Percentiles rank a stretch among this genome's conserved stretches.
These are phyloP conservation scores for Poa pratensis DNA, from an alignment of 176 grass and related monocot genomes.

Conservation along the genomic window DNA sequence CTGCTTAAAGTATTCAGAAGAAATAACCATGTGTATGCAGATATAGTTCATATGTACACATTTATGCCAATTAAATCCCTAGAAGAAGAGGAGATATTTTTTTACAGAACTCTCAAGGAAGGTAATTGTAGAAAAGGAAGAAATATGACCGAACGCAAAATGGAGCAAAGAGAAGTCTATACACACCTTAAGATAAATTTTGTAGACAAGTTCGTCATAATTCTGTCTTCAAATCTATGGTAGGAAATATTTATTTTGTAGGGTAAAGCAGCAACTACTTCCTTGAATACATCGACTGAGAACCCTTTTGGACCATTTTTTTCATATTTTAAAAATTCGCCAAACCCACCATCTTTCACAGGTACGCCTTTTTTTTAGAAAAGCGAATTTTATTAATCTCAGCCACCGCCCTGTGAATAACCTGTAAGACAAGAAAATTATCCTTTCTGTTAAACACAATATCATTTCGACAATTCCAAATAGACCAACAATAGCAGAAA, in stretches of 20 bases:
- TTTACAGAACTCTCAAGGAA: not conserved
- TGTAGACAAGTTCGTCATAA: conserved; percentile 63
- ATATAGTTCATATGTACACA: not conserved
- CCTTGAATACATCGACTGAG: conserved; percentile 62
- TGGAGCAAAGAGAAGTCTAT: conserved; percentile 15
- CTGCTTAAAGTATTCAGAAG: not conserved
- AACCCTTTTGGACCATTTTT: conserved; percentile 38
- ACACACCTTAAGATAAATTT: conserved; percentile 69
- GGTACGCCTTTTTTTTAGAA: no score
- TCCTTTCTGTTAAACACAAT: no score
- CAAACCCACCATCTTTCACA: conserved; percentile 56
- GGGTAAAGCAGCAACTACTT: conserved; percentile 41
- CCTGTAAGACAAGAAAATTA: no score
- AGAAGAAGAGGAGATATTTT: not conserved
- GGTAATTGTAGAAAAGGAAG: not conserved
- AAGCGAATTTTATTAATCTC: no score
- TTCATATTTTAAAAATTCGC: conserved; percentile 31
- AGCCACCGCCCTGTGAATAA: no score
- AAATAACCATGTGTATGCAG: not conserved
- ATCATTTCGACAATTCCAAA: no score
- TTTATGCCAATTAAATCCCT: not conserved
- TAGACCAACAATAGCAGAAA: no score
- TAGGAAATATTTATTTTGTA: conserved; percentile 38
- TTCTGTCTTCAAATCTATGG: conserved; percentile 35
- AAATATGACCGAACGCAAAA: not conserved